Conservation (phyloP, 805 yeast species). For the Wickerhamiella vanderwaltii region DNA sequence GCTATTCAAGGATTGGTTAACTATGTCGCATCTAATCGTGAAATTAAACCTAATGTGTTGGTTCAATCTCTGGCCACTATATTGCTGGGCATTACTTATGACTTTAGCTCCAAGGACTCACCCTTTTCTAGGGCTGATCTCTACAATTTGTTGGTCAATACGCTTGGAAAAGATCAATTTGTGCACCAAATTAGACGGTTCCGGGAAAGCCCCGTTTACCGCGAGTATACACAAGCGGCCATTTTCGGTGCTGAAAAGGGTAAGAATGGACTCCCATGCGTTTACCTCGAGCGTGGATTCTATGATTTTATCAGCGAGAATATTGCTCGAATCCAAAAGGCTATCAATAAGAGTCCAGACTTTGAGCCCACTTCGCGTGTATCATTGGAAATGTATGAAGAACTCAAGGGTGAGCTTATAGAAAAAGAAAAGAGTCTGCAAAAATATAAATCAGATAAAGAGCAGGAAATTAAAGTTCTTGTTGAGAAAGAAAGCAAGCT, state of each 20-base stretch:
- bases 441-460: conserved; percentile 16
- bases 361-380: conserved; percentile 57
- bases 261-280: conserved; percentile 77
- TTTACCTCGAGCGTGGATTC: conserved; percentile 57
- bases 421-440: conserved; percentile 16
- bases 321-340: conserved; percentile 50
- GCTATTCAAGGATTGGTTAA: conserved; percentile 57
- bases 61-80: conserved; percentile 64
- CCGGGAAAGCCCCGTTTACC: conserved; percentile 44
- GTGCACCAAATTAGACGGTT: conserved; percentile 61
- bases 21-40: conserved; percentile 39
- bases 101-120: conserved; percentile 53
- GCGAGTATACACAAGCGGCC: conserved; percentile 33
- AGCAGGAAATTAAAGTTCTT: conserved; percentile 15
- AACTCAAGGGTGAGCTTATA: conserved; percentile 23
- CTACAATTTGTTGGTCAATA: conserved; percentile 47
- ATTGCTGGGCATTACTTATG: conserved; percentile 67
- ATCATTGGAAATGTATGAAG: conserved; percentile 45
- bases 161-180: conserved; percentile 75
- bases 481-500: neutral
- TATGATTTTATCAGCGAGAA: conserved; percentile 59
- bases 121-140: conserved; percentile 44
- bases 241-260: conserved; percentile 46
- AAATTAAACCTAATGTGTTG: conserved; percentile 38
- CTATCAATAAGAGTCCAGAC: conserved; percentile 62